Evolutionary conservation across 257 asterid species (phyloP), one percentile per base, ranked within the genome.

Genomic region (Anisodus tanguticus): DNA sequence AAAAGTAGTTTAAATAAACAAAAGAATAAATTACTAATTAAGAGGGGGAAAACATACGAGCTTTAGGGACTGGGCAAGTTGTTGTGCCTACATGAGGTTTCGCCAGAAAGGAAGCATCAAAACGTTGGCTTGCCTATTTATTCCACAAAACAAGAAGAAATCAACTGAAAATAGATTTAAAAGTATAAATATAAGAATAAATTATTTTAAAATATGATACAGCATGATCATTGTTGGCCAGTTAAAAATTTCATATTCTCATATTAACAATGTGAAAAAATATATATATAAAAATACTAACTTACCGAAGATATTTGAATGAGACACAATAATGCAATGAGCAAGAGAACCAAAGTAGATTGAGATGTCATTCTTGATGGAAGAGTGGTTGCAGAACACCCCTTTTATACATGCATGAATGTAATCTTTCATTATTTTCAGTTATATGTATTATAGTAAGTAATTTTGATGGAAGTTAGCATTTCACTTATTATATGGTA

Each of bases 61-160:
- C 49, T 26, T 2, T 26, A 15, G 76, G 76, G 11, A 68, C 76
- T 2, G 76, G 76, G 76, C 76, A 68, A 6, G 76, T 68, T 4
- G 76, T 68, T 41, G 76, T n/a, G 47, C 76, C 76, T 10, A 68
- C 76, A 4, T 49, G 76, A 15, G 76, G 76, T 35, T 68, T 68
- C 8, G 76, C 41, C 47, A 26, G 6, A 41, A 8, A 41, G 2
- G 49, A 41, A 9, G 76, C 49, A 68, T 12, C 76, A 68, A 35
- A 68, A 4, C 3, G 76, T 41, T 31, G 49, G 16, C 76, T 41
- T 68, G 76, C 76, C 76, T 68, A 47, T 68, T 74, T 74, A 45
- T 74, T 41, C 63, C 63, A 58, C 26, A 6, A 58, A 16, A 16
- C 2, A 2, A 3, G 63, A 58, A 58, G 22, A 58, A 16, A 5